These are phyloP conservation scores for Akebia trifoliata DNA, from an alignment of 164 flowering plant species.

Conservation along the genomic window DNA sequence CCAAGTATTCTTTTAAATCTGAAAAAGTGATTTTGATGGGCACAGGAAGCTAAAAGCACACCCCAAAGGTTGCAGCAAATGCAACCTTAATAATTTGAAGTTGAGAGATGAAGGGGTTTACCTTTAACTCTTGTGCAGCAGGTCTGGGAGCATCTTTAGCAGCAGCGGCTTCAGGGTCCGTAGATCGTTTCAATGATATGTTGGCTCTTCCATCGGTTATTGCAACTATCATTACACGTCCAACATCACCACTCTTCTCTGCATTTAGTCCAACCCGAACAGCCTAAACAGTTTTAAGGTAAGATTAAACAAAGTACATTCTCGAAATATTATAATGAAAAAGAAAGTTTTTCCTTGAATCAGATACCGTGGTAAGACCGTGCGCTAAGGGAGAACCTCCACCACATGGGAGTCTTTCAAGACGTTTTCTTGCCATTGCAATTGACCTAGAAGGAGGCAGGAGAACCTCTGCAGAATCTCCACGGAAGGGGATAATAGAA, in stretches of 20 bases:
- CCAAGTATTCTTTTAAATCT: too few relatives aligned
- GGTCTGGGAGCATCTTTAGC: slow-evolving; percentile 78
- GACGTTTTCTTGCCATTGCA: slow-evolving; percentile 97
- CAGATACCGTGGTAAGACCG: slow-evolving; percentile 79
- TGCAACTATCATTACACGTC: slow-evolving; percentile 92
- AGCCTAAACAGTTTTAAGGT: slow-evolving; percentile 41
- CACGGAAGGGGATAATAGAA: slow-evolving; percentile 91
- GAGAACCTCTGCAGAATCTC: slow-evolving; percentile 91
- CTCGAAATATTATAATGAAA: not conserved
- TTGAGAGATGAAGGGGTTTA: slow-evolving; percentile 13
- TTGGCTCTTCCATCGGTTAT: slow-evolving; percentile 97
- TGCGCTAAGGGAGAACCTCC: slow-evolving; percentile 99
- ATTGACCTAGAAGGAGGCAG: slow-evolving; percentile 97
- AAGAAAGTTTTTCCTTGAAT: not conserved
- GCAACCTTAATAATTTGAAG: not conserved
- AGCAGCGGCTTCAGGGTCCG: slow-evolving; percentile 66
- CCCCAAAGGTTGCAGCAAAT: too few relatives aligned
- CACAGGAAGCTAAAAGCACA: too few relatives aligned
- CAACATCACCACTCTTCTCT: slow-evolving; percentile 96
- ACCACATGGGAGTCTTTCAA: slow-evolving; percentile 96
- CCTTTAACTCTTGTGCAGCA: slow-evolving; percentile 81
- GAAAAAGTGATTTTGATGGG: too few relatives aligned
- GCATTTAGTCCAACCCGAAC: slow-evolving; percentile 95
- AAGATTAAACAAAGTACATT: not conserved
- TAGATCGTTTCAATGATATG: slow-evolving; percentile 82